A percentile compares a stretch with the other conserved stretches of the same genome.
These are phyloP conservation scores for Rhizoclosmatium sp. DNA, from an alignment of 192 early-diverging fungal species.

Conservation along the genomic window DNA sequence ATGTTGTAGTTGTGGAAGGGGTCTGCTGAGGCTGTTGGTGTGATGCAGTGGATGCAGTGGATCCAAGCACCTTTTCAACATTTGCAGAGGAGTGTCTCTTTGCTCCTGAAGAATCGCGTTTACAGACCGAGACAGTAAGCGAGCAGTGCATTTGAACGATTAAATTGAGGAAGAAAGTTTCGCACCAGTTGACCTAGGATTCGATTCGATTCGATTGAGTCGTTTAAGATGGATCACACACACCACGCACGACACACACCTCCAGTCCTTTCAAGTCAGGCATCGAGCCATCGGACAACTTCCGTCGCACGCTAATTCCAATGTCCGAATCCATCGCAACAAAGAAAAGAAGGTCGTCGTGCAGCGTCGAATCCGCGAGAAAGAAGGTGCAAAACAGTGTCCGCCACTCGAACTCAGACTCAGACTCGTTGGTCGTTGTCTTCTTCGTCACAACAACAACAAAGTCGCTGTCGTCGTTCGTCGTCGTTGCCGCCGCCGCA, in stretches of 20 bases:
- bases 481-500: neutral
- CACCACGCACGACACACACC: neutral
- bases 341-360: constrained; percentile 27
- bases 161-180: constrained; percentile 90
- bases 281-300: constrained; percentile 3
- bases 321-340: neutral
- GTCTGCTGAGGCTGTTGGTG: neutral
- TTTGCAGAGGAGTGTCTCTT: neutral
- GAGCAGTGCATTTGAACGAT: constrained; percentile 92
- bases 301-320: constrained; percentile 4
- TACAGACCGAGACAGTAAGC: constrained; percentile 87
- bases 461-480: constrained; percentile 3
- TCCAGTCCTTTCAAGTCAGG: neutral
- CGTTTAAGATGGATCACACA: too few species aligned
- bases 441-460: neutral
- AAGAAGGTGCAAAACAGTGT: neutral
- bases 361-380: neutral
- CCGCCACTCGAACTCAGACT: neutral
- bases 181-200: constrained; percentile 79
- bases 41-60: neutral
- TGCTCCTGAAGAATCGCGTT: constrained; percentile 35
- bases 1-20: neutral
- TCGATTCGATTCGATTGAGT: too few species aligned
- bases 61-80: constrained; percentile 9
- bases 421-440: neutral